Base-by-base conservation (phyloP, 2,329 filamentous ascomycete species). In the Trichoderma oligosporum region DNA sequence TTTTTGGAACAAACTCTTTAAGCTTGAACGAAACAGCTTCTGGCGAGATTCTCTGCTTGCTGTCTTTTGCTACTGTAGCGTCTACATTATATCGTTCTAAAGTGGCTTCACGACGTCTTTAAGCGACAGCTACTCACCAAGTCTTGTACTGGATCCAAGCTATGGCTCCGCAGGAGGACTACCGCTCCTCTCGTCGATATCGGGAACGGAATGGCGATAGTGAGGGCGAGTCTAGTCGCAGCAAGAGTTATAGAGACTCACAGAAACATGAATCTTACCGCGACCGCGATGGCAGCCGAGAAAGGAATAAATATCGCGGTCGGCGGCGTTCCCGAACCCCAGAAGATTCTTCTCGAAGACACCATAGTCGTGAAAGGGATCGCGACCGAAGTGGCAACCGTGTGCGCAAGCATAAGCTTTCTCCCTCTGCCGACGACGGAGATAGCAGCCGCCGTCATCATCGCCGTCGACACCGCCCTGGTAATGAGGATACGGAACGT, bases 271-370 rank as follows among this genome's bases (percentile, higher is more conserved):
- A 49, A 49, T 55, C 60, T 48, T 31, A 42, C 48, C 65, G 64
- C 25, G 64, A 66, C 35, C 61, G 59, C 12, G 60, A 63, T 46
- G 63, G 61, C 3, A 33, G 14, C 51, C 63, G 61, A 58, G 64
- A 68, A 44, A 66, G 71, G 41, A 64, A 61, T 8, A 61, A 64
- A 57, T 68, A 66, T 41, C 67, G 66, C 61, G 67, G 71, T 20
- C 64, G 68, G 48, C 64, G 68, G 55, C 66, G 71, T 7, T 72
- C 71, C 4, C 61, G 66, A 22, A 70, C 67, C 3, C 71, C 69
- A 29, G 68, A 70, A 24, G 60, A 62, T 8, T 62, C 65, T 3
- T 47, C 44, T 39, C 59, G 61, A 44, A 51, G 46, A 45, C 57
- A 55, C 42, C 61, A 57, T 8, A 59, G 56, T 24, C 59, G 51